These are phyloP conservation scores for Cronartium ribicola DNA, from an alignment of 1,284 basidiomycete species.

Conservation along the genomic window DNA sequence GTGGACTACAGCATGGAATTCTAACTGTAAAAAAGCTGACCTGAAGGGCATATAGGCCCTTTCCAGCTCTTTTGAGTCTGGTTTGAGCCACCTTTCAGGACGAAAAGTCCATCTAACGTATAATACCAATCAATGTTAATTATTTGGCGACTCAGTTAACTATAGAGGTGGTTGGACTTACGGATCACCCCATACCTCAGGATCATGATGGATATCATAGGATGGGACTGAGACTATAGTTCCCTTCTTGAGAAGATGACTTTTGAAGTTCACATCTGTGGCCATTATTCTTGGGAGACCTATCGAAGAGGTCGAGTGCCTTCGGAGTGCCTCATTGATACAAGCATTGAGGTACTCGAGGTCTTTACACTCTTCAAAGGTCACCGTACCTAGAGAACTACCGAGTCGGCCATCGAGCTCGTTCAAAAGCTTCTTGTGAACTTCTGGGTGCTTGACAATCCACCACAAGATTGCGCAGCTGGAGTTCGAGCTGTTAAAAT, in stretches of 20 bases:
- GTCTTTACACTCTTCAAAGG: slow-evolving; percentile 44
- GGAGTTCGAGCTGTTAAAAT: slow-evolving; percentile 28
- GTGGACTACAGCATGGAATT: background rate
- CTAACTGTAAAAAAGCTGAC: background rate
- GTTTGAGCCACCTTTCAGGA: slow-evolving; percentile 32
- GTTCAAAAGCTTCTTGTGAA: slow-evolving; percentile 67
- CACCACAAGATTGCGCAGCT: slow-evolving; percentile 69
- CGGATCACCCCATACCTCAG: slow-evolving; percentile 64
- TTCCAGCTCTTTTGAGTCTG: slow-evolving; percentile 20
- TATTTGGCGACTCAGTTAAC: background rate
- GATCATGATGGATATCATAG: slow-evolving; percentile 72
- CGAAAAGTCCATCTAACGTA: slow-evolving; percentile 5
- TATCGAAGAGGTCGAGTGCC: slow-evolving; percentile 69
- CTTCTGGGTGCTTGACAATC: slow-evolving; percentile 64
- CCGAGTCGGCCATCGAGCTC: slow-evolving; percentile 74
- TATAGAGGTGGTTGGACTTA: background rate
- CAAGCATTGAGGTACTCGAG: slow-evolving; percentile 62
- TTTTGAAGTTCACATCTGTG: slow-evolving; percentile 62
- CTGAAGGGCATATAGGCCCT: slow-evolving; percentile 31
- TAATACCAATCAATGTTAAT: background rate
- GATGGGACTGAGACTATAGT: slow-evolving; percentile 54
- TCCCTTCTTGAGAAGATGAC: slow-evolving; percentile 57
- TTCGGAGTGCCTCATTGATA: slow-evolving; percentile 73
- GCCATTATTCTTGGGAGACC: slow-evolving; percentile 76
- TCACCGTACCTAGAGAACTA: slow-evolving; percentile 53